phyloP scores from a whole-genome alignment of 1,284 basidiomycete species.

The Pseudozyma tsukubaensis region DNA sequence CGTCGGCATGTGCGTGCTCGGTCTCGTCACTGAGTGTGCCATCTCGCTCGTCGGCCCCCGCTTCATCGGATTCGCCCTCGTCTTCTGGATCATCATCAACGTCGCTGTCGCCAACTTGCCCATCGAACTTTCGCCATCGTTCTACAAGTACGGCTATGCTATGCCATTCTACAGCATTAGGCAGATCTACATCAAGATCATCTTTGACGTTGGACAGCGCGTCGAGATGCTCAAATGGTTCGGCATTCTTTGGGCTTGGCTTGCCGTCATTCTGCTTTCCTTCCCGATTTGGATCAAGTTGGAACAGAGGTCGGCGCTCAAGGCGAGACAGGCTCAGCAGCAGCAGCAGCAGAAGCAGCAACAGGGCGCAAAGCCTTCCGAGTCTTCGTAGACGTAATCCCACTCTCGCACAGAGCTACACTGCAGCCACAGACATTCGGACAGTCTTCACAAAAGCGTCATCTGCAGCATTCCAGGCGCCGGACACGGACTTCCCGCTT shows the following conservation, averaged over 20 bases:
- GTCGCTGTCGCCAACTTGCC: constrained; percentile 57
- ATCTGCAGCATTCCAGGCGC: no score
- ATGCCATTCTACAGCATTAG: constrained; percentile 65
- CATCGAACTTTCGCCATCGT: constrained; percentile 43
- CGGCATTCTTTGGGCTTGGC: constrained; percentile 65
- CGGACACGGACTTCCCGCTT: no score
- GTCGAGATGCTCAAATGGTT: constrained; percentile 58
- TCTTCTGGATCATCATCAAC: constrained; percentile 63
- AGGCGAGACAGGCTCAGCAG: constrained; percentile 30
- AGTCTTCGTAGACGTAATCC: background rate
- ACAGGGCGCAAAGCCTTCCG: background rate
- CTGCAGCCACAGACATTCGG: no score
- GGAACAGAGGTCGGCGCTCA: constrained; percentile 34
- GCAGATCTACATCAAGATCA: constrained; percentile 57
- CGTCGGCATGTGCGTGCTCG: constrained; percentile 57
- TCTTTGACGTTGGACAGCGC: constrained; percentile 59
- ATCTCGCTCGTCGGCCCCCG: constrained; percentile 54
- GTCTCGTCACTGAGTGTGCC: constrained; percentile 54
- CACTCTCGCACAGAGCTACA: background rate
- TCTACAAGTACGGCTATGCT: constrained; percentile 60
- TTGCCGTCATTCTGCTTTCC: constrained; percentile 53
- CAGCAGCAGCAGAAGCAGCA: constrained; percentile 11
- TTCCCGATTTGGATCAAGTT: constrained; percentile 59
- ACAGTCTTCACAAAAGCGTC: no score
- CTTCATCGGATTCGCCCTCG: constrained; percentile 59